These are phyloP conservation scores for Blastocystis sp. DNA, from an alignment of 352 stramenopile genomes.

Conservation along the genomic window DNA sequence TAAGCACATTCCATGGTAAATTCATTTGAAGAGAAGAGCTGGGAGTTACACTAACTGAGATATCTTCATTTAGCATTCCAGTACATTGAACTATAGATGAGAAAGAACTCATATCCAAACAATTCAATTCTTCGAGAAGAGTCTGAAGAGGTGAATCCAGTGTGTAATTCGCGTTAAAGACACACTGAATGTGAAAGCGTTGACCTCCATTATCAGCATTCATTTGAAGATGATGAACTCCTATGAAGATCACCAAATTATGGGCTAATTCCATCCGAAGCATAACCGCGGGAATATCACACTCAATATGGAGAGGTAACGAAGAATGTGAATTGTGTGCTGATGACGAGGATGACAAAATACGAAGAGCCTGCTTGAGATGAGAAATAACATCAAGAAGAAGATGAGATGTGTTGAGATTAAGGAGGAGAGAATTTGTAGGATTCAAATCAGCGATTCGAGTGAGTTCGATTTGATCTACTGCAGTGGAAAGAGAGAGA, in stretches of 20 bases:
- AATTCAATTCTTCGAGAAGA: not conserved
- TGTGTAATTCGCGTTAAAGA: not conserved
- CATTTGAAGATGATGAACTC: not conserved
- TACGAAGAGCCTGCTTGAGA: not conserved
- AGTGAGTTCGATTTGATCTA: not conserved
- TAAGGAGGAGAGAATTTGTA: conserved; percentile 8
- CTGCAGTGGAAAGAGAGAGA: not conserved
- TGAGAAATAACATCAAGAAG: not conserved
- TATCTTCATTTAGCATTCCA: too few species aligned
- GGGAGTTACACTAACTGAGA: not conserved
- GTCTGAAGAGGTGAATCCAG: not conserved
- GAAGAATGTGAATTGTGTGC: too few species aligned
- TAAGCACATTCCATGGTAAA: not conserved
- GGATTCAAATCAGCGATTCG: not conserved
- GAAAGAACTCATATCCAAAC: not conserved
- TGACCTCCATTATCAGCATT: not conserved
- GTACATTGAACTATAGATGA: not conserved
- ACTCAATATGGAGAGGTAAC: not conserved
- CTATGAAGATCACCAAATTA: not conserved
- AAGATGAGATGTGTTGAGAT: not conserved
- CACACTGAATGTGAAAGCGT: not conserved
- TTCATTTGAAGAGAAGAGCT: conserved; percentile 1
- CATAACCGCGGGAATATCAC: not conserved
- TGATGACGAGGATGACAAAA: not conserved
- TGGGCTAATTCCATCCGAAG: not conserved